Conservation (phyloP, 2,329 filamentous ascomycete genomes). For the Nigrospora osmanthi region DNA sequence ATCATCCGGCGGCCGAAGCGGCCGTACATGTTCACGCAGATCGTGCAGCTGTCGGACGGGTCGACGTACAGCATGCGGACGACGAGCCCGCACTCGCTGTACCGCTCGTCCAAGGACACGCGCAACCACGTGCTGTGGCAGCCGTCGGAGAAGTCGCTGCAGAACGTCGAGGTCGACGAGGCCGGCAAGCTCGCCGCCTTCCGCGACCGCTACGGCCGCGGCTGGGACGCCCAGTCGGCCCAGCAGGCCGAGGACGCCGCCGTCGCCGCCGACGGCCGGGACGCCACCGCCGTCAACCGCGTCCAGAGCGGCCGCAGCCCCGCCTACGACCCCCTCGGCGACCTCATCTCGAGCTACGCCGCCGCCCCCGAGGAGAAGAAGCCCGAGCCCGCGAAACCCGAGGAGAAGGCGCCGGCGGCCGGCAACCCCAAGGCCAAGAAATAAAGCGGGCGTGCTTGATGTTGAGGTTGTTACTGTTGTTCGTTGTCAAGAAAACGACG, state of each 20-base stretch:
- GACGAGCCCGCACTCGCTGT: slow-evolving; percentile 58
- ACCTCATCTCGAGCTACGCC: slow-evolving; percentile 44
- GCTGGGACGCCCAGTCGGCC: slow-evolving; percentile 56
- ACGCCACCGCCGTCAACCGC: slow-evolving; percentile 5
- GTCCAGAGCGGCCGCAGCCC: slow-evolving; percentile 17
- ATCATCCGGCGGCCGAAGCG: slow-evolving; percentile 82
- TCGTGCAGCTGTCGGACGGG: slow-evolving; percentile 87
- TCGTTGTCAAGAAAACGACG: too few species aligned
- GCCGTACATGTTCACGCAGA: slow-evolving; percentile 95
- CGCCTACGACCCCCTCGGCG: slow-evolving; percentile 31
- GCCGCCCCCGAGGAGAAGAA: slow-evolving; percentile 25
- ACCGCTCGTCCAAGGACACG: slow-evolving; percentile 66
- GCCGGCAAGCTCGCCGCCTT: slow-evolving; percentile 84
- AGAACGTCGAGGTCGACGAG: slow-evolving; percentile 91
- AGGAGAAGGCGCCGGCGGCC: too few species aligned
- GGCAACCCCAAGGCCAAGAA: too few species aligned
- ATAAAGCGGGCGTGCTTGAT: too few species aligned
- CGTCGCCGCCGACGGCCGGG: slow-evolving; percentile 15
- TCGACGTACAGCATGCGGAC: slow-evolving; percentile 75
- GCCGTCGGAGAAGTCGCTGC: slow-evolving; percentile 69
- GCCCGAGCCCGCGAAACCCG: slow-evolving; percentile 20
- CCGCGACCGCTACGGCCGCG: slow-evolving; percentile 72
- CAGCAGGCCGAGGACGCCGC: slow-evolving; percentile 20
- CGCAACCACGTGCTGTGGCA: slow-evolving; percentile 91
- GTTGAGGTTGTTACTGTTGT: too few species aligned